A percentile compares a stretch with the other conserved stretches of the same genome.
These are phyloP conservation scores for Dalbergia cultrata DNA, from an alignment of 306 rosid genomes.

Conservation along the genomic window DNA sequence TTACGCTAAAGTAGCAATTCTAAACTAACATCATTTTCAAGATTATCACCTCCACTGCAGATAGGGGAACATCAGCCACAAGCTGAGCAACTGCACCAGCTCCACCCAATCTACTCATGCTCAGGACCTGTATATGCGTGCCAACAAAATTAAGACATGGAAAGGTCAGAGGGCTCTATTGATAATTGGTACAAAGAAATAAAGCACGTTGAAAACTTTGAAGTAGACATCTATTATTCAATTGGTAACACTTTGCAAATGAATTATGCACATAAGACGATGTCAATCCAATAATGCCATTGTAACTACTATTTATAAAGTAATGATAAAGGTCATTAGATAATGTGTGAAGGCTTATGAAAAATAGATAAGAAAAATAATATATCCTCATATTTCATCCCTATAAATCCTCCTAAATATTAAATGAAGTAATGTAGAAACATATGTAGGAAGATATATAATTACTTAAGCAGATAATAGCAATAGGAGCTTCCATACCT, in stretches of 20 bases:
- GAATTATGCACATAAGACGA: constrained; percentile 36
- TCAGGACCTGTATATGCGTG: constrained; percentile 69
- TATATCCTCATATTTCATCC: no score
- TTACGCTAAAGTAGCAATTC: not conserved
- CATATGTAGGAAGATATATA: no score
- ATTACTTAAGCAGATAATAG: not conserved
- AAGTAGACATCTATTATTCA: constrained; percentile 18
- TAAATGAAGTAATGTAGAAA: no score
- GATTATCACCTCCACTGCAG: constrained; percentile 56
- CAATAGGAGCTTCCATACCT: constrained; percentile 60
- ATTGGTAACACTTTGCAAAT: constrained; percentile 36
- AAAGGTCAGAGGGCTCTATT: not conserved
- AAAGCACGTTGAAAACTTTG: constrained; percentile 13
- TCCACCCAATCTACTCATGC: constrained; percentile 98
- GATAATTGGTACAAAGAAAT: not conserved
- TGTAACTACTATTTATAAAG: constrained; percentile 35
- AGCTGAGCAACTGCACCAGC: constrained; percentile 99
- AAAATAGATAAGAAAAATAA: no score
- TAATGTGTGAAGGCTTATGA: not conserved
- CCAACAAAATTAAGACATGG: constrained; percentile 23
- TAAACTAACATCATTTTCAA: not conserved
- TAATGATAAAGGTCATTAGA: constrained; percentile 24
- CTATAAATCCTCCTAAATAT: no score
- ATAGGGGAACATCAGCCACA: constrained; percentile 91
- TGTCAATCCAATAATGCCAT: constrained; percentile 49